Evolutionary conservation across 139 green algal species (phyloP).

Genomic region (Haematococcus sp.): DNA sequence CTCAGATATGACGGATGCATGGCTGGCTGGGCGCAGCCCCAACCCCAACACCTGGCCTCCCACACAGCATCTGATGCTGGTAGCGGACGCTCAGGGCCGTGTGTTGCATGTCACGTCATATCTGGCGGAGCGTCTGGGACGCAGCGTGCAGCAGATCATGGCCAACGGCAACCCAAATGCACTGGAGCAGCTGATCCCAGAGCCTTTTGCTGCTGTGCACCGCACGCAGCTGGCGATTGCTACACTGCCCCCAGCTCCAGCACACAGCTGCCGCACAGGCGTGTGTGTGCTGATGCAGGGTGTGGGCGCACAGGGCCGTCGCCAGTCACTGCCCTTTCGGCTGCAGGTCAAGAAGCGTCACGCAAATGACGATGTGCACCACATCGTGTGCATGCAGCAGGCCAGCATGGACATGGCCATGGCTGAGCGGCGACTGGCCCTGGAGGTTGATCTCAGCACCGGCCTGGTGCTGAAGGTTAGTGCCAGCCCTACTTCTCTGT

Average conservation of each 20-base stretch:
- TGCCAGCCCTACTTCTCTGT: background rate
- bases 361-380: background rate
- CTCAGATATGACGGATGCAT: too few relatives aligned
- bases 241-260: too few relatives aligned
- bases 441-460: background rate
- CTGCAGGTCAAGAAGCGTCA: too few relatives aligned
- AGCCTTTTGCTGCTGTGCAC: background rate
- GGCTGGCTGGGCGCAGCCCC: too few relatives aligned
- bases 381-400: background rate
- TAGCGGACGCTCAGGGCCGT: conserved; percentile 34
- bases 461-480: background rate
- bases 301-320: background rate
- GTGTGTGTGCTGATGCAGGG: background rate
- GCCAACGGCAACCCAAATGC: background rate
- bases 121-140: conserved; percentile 7
- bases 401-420: background rate
- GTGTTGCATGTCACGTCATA: conserved; percentile 38
- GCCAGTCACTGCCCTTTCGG: background rate
- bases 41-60: too few relatives aligned
- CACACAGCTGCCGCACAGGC: conserved; percentile 4
- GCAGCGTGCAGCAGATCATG: background rate
- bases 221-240: background rate
- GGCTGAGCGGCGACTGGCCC: background rate
- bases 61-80: conserved; percentile 33
- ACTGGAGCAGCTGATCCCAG: background rate